Base-by-base conservation (phyloP, 2,329 filamentous ascomycete species). In the Xenosphaeropsis pyriputrescens region DNA sequence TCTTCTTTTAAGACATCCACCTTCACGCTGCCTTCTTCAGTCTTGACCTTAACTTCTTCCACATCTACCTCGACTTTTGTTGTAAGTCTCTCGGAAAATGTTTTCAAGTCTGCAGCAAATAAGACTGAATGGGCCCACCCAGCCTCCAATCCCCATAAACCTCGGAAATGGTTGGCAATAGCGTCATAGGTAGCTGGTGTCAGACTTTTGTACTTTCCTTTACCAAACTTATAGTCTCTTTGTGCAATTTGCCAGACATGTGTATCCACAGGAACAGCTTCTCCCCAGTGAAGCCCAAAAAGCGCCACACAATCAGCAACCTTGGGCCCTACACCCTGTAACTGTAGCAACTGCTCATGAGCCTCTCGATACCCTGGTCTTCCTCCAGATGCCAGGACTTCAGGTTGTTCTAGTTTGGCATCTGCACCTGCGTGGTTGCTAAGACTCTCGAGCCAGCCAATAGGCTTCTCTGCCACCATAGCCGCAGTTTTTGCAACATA, bases 241-340 rank as follows among this genome's bases (percentile, higher is more conserved):
- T 93, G 85, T 1, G 91, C 93, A 52, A 98, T 96, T 63, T 96
- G 88, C 89, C 88, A 96, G 11, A 98, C 85, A 59, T 98, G 93
- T 1, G 93, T 98, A 57, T 98, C 91, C 22, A 98, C 84, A 0
- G 91, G 91, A 1, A 98, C 88, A 2, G 88, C 79, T 59, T 96
- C 89, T 22, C 82, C 82, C 89, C 93, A 98, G 18, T 88, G 89
- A 12, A 98, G 62, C 0, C 93, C 93, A 82, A 98, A 95, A 15
- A 98, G 64, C 53, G 84, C 94, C 6, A 96, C 88, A 53, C 93
- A 98, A 56, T 98, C 93, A 5, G 91, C 83, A 1, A 98, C 91
- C 57, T 98, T 98, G 1, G 93, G 91, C 0, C 91, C 91, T 5
- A 98, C 93, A 1, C 91, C 91, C 40, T 86, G 76, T 16, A 98